Evolutionary conservation across 768 basidiomycete genomes (phyloP).

Genomic region (Amanita phalloides): DNA sequence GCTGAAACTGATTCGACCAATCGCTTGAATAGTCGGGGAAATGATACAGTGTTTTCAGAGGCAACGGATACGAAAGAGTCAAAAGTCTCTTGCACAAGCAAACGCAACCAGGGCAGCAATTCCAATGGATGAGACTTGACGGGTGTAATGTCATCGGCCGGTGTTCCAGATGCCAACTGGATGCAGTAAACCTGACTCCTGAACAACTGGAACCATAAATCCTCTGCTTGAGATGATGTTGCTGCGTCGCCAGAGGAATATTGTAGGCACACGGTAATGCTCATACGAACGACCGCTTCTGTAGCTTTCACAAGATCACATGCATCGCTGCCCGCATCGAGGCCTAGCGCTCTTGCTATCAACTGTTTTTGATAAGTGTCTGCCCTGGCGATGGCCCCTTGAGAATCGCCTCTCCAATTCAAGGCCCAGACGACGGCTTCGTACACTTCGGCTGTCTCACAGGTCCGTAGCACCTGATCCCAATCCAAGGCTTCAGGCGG

Average conservation of each 20-base stretch:
- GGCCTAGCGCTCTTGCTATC: constrained; percentile 30
- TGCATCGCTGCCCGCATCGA: constrained; percentile 21
- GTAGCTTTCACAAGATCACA: constrained; percentile 36
- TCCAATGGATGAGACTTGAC: constrained; percentile 11
- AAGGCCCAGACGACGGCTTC: constrained; percentile 80
- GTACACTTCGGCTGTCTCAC: constrained; percentile 55
- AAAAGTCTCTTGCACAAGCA: constrained; percentile 79
- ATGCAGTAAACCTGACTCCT: constrained; percentile 74
- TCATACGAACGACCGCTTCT: constrained; percentile 46
- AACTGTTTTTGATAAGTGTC: constrained; percentile 46
- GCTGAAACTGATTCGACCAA: constrained; percentile 68
- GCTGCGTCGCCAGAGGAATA: constrained; percentile 38
- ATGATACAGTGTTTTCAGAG: constrained; percentile 71
- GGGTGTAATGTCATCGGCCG: constrained; percentile 8
- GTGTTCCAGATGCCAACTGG: constrained; percentile 47
- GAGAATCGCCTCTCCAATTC: constrained; percentile 51
- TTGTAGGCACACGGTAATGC: constrained; percentile 59
- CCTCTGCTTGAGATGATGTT: constrained; percentile 47
- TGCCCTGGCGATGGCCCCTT: constrained; percentile 56
- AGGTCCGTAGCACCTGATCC: constrained; percentile 42
- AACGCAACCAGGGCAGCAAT: constrained; percentile 46
- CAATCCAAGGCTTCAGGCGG: constrained; percentile 47
- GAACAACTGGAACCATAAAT: constrained; percentile 84
- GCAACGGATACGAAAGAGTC: constrained; percentile 75
- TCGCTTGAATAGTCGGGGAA: constrained; percentile 87